Percentiles rank a stretch among this genome's conserved stretches.
Evolutionary conservation across 23 red algal species (phyloP).

Genomic region (Gracilaria gracilis): DNA sequence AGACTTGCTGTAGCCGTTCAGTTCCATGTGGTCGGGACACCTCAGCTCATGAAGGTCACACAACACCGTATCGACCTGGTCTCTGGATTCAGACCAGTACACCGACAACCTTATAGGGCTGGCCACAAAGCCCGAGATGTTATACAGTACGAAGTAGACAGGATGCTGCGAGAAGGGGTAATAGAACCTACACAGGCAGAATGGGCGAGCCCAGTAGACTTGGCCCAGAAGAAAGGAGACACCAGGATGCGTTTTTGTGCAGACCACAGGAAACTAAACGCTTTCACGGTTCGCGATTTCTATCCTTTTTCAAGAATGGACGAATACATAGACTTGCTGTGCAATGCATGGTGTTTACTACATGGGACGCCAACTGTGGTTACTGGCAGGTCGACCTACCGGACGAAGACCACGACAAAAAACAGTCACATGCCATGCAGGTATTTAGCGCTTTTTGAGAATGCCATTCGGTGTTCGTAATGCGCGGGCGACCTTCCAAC

Average conservation of each 20-base stretch:
- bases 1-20: neutral
- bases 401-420: neutral
- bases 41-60: neutral
- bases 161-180: neutral
- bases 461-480: constrained; percentile 8
- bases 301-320: neutral
- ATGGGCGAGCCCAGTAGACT: neutral
- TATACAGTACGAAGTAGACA: neutral
- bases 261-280: constrained; percentile 6
- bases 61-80: neutral
- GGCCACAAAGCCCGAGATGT: too few relatives aligned
- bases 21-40: neutral
- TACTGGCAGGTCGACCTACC: neutral
- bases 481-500: constrained; percentile 2
- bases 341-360: too few relatives aligned
- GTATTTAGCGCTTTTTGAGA: neutral
- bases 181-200: neutral
- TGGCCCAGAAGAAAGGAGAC: neutral
- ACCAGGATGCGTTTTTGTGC: neutral
- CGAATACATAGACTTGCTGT: too few relatives aligned
- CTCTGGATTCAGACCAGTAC: neutral
- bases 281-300: neutral
- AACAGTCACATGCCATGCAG: constrained; percentile 7
- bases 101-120: neutral
- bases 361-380: too few relatives aligned